Percentiles rank a stretch among this genome's conserved stretches.
These are phyloP conservation scores for Collariella sp. DNA, from an alignment of 495 filamentous ascomycete species.

Conservation along the genomic window DNA sequence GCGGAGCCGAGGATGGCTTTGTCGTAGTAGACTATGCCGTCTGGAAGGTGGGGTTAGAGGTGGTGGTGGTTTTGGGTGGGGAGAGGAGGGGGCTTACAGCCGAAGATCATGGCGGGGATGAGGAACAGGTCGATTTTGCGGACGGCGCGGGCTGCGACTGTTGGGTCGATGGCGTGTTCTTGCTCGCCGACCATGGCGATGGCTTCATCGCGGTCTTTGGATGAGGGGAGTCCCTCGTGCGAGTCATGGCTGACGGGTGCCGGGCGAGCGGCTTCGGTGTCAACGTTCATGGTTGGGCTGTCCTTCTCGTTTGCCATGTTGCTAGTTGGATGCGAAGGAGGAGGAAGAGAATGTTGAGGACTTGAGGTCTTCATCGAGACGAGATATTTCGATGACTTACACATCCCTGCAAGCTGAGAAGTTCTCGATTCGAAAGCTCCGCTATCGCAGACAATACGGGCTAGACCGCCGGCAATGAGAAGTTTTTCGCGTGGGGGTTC, in stretches of 20 bases:
- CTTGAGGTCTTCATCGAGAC: neutral
- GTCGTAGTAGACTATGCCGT: constrained; percentile 72
- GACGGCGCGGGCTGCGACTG: constrained; percentile 45
- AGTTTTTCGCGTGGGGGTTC: neutral
- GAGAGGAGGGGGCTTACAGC: constrained; percentile 25
- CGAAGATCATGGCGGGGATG: constrained; percentile 63
- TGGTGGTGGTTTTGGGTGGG: neutral
- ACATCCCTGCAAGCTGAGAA: neutral
- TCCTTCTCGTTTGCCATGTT: neutral
- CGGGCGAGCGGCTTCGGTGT: neutral
- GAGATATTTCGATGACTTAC: neutral
- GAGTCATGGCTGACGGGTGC: neutral
- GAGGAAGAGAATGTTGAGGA: neutral
- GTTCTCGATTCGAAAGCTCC: neutral
- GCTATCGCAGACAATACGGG: neutral
- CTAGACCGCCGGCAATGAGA: neutral
- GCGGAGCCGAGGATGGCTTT: constrained; percentile 70
- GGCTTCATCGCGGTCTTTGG: constrained; percentile 25
- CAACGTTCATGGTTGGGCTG: neutral
- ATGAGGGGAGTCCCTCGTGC: neutral
- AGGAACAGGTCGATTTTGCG: constrained; percentile 65
- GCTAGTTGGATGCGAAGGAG: neutral
- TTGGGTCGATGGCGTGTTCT: constrained; percentile 40
- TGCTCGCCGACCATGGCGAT: constrained; percentile 34
- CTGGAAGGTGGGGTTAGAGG: constrained; percentile 7